phyloP scores from a whole-genome alignment of 78 protist species.

The Trichosphaerium sp. region DNA sequence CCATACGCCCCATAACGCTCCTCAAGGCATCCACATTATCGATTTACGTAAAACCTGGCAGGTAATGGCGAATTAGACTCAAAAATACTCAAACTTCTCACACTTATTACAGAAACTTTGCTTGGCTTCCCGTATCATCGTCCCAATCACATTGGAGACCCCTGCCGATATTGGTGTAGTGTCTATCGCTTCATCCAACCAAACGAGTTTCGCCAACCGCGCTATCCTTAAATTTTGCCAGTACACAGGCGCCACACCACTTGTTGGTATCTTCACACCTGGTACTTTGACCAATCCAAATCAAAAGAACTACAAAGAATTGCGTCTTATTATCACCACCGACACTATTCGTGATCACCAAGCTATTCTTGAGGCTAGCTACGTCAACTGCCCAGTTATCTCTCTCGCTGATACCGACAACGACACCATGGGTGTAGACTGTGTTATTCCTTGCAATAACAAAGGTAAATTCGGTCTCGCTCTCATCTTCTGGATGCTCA shows the following conservation, averaged over 20 bases:
- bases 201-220: conserved; percentile 97
- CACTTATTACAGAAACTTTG: conserved; percentile 97
- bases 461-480: conserved; percentile 84
- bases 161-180: conserved; percentile 87
- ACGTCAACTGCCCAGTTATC: conserved; percentile 96
- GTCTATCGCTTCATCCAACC: conserved; percentile 80
- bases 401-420: conserved; percentile 98
- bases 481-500: conserved; percentile 96
- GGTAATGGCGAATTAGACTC: no score
- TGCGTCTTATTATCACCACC: conserved; percentile 94
- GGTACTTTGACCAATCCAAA: conserved; percentile 99
- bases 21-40: conserved; percentile 80
- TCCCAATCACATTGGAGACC: conserved; percentile 96
- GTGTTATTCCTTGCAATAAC: conserved; percentile 99
- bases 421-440: conserved; percentile 83
- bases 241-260: conserved; percentile 81
- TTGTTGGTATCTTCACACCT: conserved; percentile 98
- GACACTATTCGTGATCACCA: conserved; percentile 97
- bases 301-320: conserved; percentile 92
- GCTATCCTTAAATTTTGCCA: conserved; percentile 97
- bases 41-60: conserved; percentile 97
- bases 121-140: conserved; percentile 98
- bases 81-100: no score
- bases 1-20: background rate
- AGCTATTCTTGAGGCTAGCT: conserved; percentile 90